Evolutionary conservation across 352 stramenopile species (phyloP), one percentile per base, ranked within the genome.

Genomic region (Phytophthora capsici): DNA sequence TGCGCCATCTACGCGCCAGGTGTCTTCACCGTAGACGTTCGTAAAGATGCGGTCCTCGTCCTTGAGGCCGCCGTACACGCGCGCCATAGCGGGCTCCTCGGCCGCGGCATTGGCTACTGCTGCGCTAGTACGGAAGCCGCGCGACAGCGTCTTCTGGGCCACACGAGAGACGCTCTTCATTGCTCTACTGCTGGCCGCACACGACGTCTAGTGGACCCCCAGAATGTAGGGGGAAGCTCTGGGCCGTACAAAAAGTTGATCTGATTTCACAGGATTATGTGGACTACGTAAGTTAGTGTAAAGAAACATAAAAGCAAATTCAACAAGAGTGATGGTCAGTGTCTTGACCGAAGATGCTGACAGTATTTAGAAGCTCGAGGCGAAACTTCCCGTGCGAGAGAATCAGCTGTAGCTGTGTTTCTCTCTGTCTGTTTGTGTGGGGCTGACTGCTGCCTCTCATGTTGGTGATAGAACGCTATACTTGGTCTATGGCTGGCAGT

Each of bases 21-120:
- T 96, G 66, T 95, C 77, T 75, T 99, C 97, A 50, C 97, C 98
- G 83, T 99, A 99, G 17, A 99, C 75, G 78, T 99, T 99, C 49
- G 96, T 99, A 81, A 99, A 99, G 75, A 99, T 99, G 43, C 98
- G 92, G 78, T 99, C 98, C 75, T 99, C 94, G 84, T 99, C 97
- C 61, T 98, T 93, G 19, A 99, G 86, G 32, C 96, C 96, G 64
- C 95, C 96, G 75, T 99, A 98, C 40, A 95, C 87, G 46, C 86
- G 83, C 22, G 79, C 82, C 82, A 94, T 91, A 17, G 67, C 76
- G 10, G 78, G 69, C 53, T 83, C 68, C 53, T 88, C 80, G 2
- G 65, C 69, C 28, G 64, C 68, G 32, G 56, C 71, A 65, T 75
- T 86, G 23, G 75, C 65, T 23, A 83, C 46, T 6, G 50, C 69